Conservation (phyloP, 2,329 filamentous ascomycete genomes). For the Diplodia mutila region DNA sequence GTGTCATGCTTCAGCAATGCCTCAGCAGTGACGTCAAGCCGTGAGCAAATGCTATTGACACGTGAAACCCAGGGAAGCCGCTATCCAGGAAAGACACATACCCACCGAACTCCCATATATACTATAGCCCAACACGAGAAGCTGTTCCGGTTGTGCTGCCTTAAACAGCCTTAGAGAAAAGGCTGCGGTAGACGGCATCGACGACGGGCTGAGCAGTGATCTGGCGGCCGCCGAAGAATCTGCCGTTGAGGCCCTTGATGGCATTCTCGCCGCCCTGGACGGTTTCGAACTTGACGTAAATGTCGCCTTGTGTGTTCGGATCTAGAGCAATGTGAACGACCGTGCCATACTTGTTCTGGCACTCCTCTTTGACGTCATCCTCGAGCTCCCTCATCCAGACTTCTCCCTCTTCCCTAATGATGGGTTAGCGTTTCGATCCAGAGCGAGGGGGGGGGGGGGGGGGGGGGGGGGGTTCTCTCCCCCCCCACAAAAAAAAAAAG, state of each 20-base stretch:
- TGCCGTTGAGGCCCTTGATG: slow-evolving; percentile 95
- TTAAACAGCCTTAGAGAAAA: slow-evolving; percentile 53
- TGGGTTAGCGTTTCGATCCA: slow-evolving; percentile 40
- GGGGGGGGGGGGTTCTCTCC: no score
- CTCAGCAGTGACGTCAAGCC: neutral
- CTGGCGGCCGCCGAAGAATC: slow-evolving; percentile 90
- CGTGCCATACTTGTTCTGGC: slow-evolving; percentile 92
- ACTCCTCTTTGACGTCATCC: slow-evolving; percentile 89
- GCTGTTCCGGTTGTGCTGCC: neutral
- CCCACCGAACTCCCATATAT: slow-evolving; percentile 18
- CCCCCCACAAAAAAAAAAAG: no score
- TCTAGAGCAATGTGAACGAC: slow-evolving; percentile 97
- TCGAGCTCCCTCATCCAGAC: slow-evolving; percentile 91
- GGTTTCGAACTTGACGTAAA: slow-evolving; percentile 98
- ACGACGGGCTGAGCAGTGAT: slow-evolving; percentile 96
- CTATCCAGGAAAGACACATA: slow-evolving; percentile 23
- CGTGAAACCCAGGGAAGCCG: slow-evolving; percentile 14
- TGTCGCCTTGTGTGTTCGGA: slow-evolving; percentile 90
- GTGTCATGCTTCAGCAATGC: neutral
- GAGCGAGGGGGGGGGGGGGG: no score
- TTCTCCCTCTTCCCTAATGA: slow-evolving; percentile 78
- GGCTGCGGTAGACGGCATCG: slow-evolving; percentile 94
- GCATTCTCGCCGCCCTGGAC: slow-evolving; percentile 95
- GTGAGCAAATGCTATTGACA: slow-evolving; percentile 8
- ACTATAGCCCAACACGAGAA: neutral